Conservation (phyloP, 176 grass and related monocot genomes). For the sorghum (Sorghum bicolor) region Sorghum_bicolor_NCBIv3 NC_012870.2:72488501-72489000, state of each 20-base stretch:
- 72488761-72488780: neutral
- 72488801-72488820: neutral
- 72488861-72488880: neutral
- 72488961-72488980: neutral
- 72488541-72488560: neutral
- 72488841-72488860: neutral
- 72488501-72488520: too few species aligned
- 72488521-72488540: neutral
- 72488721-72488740: neutral
- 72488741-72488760: neutral
- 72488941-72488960: neutral
- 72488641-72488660: too few species aligned
- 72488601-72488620: too few species aligned
- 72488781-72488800: constrained; percentile 5
- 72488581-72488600: neutral
- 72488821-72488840: neutral
- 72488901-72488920: neutral
- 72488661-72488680: neutral
- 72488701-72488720: neutral
- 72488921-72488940: neutral
- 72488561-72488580: neutral
- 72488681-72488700: neutral
- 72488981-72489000: neutral
- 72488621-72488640: too few species aligned
- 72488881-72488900: neutral